phyloP scores from a whole-genome alignment of 139 green algal species.

The Pycnococcus provasolii region DNA sequence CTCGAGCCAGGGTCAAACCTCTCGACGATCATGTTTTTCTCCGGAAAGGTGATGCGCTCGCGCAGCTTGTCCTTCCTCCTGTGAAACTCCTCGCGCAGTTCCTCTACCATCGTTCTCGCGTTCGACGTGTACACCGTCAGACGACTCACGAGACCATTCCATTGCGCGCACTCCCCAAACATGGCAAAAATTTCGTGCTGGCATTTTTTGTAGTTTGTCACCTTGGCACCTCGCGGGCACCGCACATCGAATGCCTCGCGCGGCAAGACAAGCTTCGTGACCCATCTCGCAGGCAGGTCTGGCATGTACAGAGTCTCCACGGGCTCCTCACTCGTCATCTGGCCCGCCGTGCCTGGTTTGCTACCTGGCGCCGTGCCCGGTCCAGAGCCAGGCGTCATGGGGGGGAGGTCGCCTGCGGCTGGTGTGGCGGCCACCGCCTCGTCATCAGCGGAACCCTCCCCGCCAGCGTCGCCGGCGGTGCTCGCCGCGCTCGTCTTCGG shows the following conservation, averaged over 20 bases:
- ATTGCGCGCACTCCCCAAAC: conserved; percentile 66
- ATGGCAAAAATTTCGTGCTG: conserved; percentile 63
- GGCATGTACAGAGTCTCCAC: neutral
- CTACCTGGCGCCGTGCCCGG: no score
- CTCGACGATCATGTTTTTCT: conserved; percentile 37
- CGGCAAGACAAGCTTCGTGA: conserved; percentile 51
- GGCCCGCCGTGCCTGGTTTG: no score
- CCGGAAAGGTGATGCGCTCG: conserved; percentile 43
- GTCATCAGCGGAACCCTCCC: conserved; percentile 28
- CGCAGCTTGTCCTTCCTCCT: conserved; percentile 51
- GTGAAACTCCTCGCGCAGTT: conserved; percentile 29
- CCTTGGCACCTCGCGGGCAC: conserved; percentile 54
- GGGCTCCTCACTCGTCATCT: no score
- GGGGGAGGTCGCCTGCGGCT: neutral
- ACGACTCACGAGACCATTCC: conserved; percentile 65
- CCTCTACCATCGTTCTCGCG: conserved; percentile 31
- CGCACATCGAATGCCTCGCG: conserved; percentile 66
- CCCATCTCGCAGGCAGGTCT: conserved; percentile 65
- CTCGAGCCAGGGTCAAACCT: conserved; percentile 44
- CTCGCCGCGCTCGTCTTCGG: neutral
- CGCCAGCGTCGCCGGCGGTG: conserved; percentile 9
- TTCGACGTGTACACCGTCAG: conserved; percentile 54
- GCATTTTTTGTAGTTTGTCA: conserved; percentile 36
- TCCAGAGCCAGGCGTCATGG: no score
- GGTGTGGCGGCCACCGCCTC: conserved; percentile 9